Evolutionary conservation across 2,329 filamentous ascomycete species (phyloP).

Genomic region (Aphanoascus verrucosus): DNA sequence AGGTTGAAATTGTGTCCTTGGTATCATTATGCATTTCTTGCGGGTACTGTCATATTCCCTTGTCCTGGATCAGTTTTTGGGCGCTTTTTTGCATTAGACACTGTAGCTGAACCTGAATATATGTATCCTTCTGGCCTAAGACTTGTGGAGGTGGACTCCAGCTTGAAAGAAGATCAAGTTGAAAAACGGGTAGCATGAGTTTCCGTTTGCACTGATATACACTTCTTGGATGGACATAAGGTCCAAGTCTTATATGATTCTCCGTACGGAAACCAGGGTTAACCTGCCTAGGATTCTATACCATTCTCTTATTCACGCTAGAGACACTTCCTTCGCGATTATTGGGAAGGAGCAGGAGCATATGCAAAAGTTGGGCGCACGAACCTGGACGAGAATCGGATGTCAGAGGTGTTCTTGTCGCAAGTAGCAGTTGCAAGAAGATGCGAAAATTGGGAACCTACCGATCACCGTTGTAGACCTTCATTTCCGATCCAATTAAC

Average conservation of each 20-base stretch:
- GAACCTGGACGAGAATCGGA: conserved; percentile 45
- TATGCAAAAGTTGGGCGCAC: conserved; percentile 70
- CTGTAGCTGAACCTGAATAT: not conserved
- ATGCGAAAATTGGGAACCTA: conserved; percentile 38
- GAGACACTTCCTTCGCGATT: conserved; percentile 20
- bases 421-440: not conserved
- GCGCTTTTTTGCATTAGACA: not conserved
- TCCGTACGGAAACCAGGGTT: not conserved
- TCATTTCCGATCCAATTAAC: conserved; percentile 70
- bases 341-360: conserved; percentile 55
- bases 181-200: not conserved
- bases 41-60: not conserved
- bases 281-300: not conserved
- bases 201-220: not conserved
- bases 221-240: not conserved
- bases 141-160: too few species aligned
- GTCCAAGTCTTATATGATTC: not conserved
- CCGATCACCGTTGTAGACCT: conserved; percentile 82
- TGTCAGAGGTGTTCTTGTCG: conserved; percentile 2
- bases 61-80: not conserved
- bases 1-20: not conserved
- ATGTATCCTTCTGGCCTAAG: too few species aligned
- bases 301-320: not conserved
- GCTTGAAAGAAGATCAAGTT: not conserved
- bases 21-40: not conserved